Evolutionary conservation across 305 asterid species (phyloP).

Genomic region (Solanum aculeatissimum): DNA sequence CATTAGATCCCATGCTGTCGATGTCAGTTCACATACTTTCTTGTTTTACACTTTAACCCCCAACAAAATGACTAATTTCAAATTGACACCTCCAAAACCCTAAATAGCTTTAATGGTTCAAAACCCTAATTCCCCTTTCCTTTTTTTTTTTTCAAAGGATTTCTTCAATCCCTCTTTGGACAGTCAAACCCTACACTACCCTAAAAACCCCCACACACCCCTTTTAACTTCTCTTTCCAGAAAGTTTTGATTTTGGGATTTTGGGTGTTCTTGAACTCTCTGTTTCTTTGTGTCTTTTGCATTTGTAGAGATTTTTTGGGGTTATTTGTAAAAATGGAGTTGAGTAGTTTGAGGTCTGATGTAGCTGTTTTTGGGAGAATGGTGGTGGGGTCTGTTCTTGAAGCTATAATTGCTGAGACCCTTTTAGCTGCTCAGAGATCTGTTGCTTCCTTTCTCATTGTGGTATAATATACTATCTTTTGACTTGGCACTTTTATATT

Average conservation of each 20-base stretch:
- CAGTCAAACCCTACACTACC: constrained; percentile 1
- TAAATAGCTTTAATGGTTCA: neutral
- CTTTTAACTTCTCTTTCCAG: neutral
- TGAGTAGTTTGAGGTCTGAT: constrained; percentile 17
- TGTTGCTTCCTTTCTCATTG: constrained; percentile 17
- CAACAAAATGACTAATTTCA: neutral
- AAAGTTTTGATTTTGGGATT: neutral
- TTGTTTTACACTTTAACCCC: neutral
- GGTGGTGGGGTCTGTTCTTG: constrained; percentile 16
- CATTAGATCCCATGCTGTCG: neutral
- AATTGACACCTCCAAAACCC: neutral
- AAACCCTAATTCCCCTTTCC: neutral
- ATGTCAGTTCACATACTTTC: neutral
- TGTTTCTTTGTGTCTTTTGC: neutral
- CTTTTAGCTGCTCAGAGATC: constrained; percentile 31
- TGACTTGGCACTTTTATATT: neutral
- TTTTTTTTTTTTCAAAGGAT: neutral
- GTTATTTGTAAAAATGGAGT: constrained; percentile 23
- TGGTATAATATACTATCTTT: constrained; percentile 21
- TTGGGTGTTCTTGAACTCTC: neutral
- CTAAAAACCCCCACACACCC: neutral
- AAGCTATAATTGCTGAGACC: constrained; percentile 16
- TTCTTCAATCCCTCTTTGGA: neutral
- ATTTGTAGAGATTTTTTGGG: neutral
- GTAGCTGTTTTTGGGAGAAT: constrained; percentile 6